These are phyloP conservation scores for Ophiocordyceps australis DNA, from an alignment of 2,329 filamentous ascomycete genomes.

Conservation along the genomic window DNA sequence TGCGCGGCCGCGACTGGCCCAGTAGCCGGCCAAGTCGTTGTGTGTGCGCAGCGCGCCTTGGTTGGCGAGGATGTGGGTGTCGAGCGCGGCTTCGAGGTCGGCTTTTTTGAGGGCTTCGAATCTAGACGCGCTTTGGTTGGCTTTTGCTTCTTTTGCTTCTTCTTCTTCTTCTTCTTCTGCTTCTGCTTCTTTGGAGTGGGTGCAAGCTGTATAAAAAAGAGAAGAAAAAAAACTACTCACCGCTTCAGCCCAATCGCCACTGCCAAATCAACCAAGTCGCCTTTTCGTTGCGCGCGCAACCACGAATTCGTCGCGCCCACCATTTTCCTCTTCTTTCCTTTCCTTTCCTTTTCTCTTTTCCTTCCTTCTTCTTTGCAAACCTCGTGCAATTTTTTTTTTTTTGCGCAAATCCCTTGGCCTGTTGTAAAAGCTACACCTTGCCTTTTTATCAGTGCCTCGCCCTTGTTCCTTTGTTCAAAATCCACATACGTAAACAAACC, in stretches of 20 bases:
- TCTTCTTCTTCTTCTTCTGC: too few relatives aligned
- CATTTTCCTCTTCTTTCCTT: background rate
- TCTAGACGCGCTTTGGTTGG: too few relatives aligned
- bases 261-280: conserved; percentile 58
- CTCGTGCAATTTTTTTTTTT: too few relatives aligned
- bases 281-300: conserved; percentile 69
- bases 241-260: conserved; percentile 50
- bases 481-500: too few relatives aligned
- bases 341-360: too few relatives aligned
- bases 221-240: conserved; percentile 31
- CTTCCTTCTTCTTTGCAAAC: too few relatives aligned
- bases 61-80: conserved; percentile 56
- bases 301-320: conserved; percentile 37
- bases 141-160: too few relatives aligned
- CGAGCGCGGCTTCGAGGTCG: conserved; percentile 60
- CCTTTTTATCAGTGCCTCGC: too few relatives aligned
- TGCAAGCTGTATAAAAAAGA: conserved; percentile 2
- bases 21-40: conserved; percentile 54
- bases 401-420: too few relatives aligned
- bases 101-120: conserved; percentile 56
- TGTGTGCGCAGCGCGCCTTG: conserved; percentile 44
- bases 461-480: too few relatives aligned
- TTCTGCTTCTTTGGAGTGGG: conserved; percentile 1
- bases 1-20: conserved; percentile 37
- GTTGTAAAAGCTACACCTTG: too few relatives aligned